Evolutionary conservation across 176 grass and related monocot species (phyloP), one percentile per base, ranked within the genome.

Genomic region (Ensete ventricosum): DNA sequence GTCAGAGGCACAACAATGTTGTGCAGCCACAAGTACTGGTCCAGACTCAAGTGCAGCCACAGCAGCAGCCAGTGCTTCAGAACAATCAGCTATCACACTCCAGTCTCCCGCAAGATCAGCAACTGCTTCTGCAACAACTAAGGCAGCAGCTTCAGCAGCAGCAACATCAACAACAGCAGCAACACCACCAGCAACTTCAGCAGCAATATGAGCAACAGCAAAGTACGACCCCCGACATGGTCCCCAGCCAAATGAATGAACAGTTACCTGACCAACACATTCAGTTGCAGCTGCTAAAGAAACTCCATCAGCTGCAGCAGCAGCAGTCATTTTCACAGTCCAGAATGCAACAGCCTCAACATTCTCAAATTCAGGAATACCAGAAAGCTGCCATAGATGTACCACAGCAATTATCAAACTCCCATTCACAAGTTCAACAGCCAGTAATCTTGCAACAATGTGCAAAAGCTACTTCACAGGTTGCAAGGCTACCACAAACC

Each of bases 361-460:
- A 53, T 50, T 24, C 83, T 58, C 73, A 85, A 71, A 67, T 43
- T 50, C 72, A 69, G 27, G 90, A 89, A 54, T 79, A 86, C 55
- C 83, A 92, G 83, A 92, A 92, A 84, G 82, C 85, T 70, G 53
- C 86, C 65, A 54, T 83, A 9, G 73, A 82, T 65, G 81, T 92
- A 63, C 86, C 83, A 66, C 86, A 92, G 54, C 86, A 92, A 71
- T 26, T 84, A 60, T 54, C 83, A 54, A 86, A 76, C 73, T 81
- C 86, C 8, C 86, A 89, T 14, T 78, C 78, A 71, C 62, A 27
- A 77, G 13, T 27, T 8, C 69, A 52, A 20, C 78, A 54, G 21
- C 55, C n/a, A 8, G 16, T 20, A 19, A 50, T 54, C n/a, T 22
- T 73, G 26, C 86, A 77, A 64, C 89, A 84, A 50, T 80, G 78